These are phyloP conservation scores for Pseudotulostoma volvatum DNA, from an alignment of 495 filamentous ascomycete genomes.

Conservation along the genomic window DNA sequence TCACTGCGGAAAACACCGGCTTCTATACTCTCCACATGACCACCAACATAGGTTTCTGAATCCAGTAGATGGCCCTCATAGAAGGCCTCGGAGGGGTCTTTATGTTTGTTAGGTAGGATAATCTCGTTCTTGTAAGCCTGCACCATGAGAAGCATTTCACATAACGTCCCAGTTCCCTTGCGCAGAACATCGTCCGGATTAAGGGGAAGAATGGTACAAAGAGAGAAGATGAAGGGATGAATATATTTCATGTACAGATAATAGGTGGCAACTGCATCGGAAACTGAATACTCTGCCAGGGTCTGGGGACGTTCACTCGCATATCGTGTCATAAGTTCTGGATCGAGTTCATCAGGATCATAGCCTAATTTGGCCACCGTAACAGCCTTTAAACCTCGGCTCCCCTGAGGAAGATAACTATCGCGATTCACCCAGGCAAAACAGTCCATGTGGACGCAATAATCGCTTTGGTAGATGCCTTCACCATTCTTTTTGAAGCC, in stretches of 20 bases:
- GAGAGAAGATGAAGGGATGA: conserved; percentile 95
- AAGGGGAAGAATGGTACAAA: conserved; percentile 91
- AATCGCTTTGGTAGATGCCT: conserved; percentile 85
- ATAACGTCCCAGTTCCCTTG: conserved; percentile 94
- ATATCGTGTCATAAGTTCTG: conserved; percentile 93
- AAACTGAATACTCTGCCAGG: conserved; percentile 94
- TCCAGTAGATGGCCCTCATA: conserved; percentile 94
- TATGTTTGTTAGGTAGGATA: conserved; percentile 90
- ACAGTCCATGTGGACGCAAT: conserved; percentile 98
- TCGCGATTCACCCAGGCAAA: conserved; percentile 98
- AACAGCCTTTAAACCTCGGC: conserved; percentile 92
- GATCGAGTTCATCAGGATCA: conserved; percentile 94
- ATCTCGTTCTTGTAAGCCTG: conserved; percentile 89
- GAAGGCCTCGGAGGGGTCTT: conserved; percentile 77
- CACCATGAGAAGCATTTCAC: conserved; percentile 98
- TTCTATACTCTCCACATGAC: conserved; percentile 98
- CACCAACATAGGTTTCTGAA: conserved; percentile 94
- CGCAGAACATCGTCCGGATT: conserved; percentile 82
- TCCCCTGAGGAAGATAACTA: conserved; percentile 93
- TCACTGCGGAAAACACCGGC: conserved; percentile 93
- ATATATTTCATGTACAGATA: conserved; percentile 99
- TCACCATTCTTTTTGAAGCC: conserved; percentile 90
- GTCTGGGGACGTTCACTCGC: conserved; percentile 85
- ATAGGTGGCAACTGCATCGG: conserved; percentile 96
- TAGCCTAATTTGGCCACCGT: conserved; percentile 96